phyloP scores from a whole-genome alignment of 805 yeast genomes.

The Suhomyces sp. region DNA sequence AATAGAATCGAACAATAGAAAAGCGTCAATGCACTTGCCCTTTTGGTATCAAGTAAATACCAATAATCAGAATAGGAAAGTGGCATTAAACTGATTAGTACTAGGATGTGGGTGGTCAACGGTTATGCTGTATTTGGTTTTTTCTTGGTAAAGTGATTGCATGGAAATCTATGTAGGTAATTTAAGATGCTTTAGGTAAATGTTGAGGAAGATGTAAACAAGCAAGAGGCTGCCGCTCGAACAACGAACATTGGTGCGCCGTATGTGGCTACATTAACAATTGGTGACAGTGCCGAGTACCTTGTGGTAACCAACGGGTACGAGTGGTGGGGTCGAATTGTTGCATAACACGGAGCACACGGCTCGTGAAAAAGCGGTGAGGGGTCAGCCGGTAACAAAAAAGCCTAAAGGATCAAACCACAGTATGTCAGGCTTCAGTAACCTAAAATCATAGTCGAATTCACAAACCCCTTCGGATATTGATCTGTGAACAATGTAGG shows the following conservation, averaged over 20 bases:
- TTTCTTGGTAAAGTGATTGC: background rate
- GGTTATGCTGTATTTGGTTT: background rate
- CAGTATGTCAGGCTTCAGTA: background rate
- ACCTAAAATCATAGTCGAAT: background rate
- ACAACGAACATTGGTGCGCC: background rate
- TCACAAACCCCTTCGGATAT: background rate
- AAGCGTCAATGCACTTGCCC: background rate
- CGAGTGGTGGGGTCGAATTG: background rate
- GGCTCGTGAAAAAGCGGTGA: background rate
- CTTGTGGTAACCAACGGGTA: background rate
- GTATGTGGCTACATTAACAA: background rate
- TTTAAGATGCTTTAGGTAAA: background rate
- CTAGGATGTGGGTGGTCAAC: background rate
- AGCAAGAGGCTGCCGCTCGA: background rate
- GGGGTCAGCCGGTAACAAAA: background rate
- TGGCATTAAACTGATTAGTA: background rate
- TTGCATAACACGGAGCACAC: background rate
- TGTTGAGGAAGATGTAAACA: background rate
- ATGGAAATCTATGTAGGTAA: background rate
- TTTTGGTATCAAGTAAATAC: background rate
- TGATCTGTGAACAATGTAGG: slow-evolving; percentile 2
- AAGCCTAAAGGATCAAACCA: background rate
- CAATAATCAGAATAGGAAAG: background rate
- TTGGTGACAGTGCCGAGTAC: background rate
- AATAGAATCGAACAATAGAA: background rate